Evolutionary conservation across 192 early-diverging fungal species (phyloP), one percentile per base, ranked within the genome.

Genomic region (Diversispora eburnea): DNA sequence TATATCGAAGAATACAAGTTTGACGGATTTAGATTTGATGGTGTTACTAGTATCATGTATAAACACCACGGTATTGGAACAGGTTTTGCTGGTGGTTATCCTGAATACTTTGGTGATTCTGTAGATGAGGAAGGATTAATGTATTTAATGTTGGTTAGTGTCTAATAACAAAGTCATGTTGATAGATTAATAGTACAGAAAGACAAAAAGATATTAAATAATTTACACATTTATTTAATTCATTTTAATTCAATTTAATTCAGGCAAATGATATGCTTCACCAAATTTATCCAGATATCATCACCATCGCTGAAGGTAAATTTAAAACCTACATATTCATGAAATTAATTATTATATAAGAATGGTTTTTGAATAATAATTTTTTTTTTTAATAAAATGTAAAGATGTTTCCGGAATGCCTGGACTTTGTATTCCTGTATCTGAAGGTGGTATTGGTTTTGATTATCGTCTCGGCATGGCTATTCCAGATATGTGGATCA

Each of bases 401-500:
- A 25, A 46, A 92, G 97, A 98, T 83, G 97, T 98, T 17, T 98
- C 97, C 7, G 97, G 97, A 47, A 98, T 98, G 97, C 97, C 97
- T n/a, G 92, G 93, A 22, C 85, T 98, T 51, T 94, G 97, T 80
- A 86, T 93, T 19, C 84, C 92, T 12, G 88, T 94, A 0, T 67
- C 70, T 2, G 95, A 99, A 79, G 95, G 97, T 63, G 97, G 97
- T 45, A 83, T 96, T 41, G 97, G 97, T 0, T 98, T 98, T 77
- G 97, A 98, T 81, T 98, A 97, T 79, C 91, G 97, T 41, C 84
- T 98, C 25, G 91, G 89, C 0, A 98, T 98, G 97, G 94, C 97
- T 42, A 82, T 98, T 42, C 97, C 97, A 1, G 97, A 98, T 81
- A 98, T 95, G 93, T 98, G 97, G 97, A 98, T 98, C 87, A 98